These are phyloP conservation scores for Cyclostephanos tholiformis DNA, from an alignment of 108 stramenopile genomes.

Conservation along the genomic window DNA sequence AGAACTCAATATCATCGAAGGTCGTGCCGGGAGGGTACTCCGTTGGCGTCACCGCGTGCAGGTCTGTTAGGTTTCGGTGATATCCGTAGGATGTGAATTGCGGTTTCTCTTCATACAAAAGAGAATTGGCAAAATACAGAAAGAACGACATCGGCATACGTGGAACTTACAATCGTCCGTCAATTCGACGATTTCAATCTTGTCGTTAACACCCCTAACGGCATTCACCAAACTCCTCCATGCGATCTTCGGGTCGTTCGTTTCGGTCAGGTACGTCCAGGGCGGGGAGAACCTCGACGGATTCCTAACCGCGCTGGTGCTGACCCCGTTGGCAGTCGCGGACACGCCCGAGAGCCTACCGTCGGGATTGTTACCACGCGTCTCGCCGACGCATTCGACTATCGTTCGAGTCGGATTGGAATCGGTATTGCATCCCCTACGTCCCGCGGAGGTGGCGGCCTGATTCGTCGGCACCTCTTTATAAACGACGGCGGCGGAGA, in stretches of 20 bases:
- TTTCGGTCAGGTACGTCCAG: conserved; percentile 84
- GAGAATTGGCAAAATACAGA: not conserved
- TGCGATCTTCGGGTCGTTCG: conserved; percentile 61
- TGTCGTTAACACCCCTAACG: conserved; percentile 59
- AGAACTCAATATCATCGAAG: conserved; percentile 90
- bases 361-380: conserved; percentile 41
- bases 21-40: conserved; percentile 65
- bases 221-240: conserved; percentile 74
- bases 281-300: conserved; percentile 80
- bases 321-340: conserved; percentile 83
- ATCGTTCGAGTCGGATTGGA: conserved; percentile 74
- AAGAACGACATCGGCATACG: not conserved
- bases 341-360: conserved; percentile 72
- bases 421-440: conserved; percentile 72
- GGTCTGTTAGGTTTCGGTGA: conserved; percentile 30
- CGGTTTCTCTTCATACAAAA: not conserved
- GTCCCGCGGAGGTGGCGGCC: conserved; percentile 77
- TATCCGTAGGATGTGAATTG: not conserved
- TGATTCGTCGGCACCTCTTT: conserved; percentile 53
- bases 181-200: conserved; percentile 67
- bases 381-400: conserved; percentile 73
- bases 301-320: conserved; percentile 74
- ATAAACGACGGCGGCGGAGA: not conserved
- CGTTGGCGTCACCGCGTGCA: conserved; percentile 78
- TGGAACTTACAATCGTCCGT: conserved; percentile 64